Evolutionary conservation across 2,329 filamentous ascomycete species (phyloP).

Genomic region (Teratosphaeriaceae sp.): DNA sequence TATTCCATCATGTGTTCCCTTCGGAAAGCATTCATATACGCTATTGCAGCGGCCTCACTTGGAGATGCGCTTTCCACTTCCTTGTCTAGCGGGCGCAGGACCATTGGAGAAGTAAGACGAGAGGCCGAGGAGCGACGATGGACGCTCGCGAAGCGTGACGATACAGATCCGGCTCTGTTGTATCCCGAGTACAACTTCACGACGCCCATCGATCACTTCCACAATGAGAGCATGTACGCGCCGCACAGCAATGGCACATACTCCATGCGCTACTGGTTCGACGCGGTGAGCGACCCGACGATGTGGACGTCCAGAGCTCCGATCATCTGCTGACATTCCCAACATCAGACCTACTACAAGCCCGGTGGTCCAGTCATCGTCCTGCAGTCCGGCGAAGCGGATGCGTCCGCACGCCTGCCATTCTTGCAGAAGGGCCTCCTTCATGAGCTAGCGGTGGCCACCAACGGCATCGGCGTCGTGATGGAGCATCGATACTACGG

Average conservation of each 20-base stretch:
- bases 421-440: constrained; percentile 75
- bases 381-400: constrained; percentile 65
- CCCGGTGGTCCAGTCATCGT: constrained; percentile 75
- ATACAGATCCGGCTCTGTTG: constrained; percentile 28
- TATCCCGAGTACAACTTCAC: constrained; percentile 48
- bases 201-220: constrained; percentile 71
- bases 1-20: neutral
- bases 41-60: neutral
- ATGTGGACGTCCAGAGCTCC: too few relatives aligned
- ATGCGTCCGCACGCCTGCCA: constrained; percentile 54
- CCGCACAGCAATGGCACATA: constrained; percentile 66
- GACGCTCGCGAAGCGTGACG: neutral
- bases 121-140: neutral
- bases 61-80: constrained; percentile 3
- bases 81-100: neutral
- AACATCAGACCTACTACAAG: constrained; percentile 67
- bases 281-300: too few relatives aligned
- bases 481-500: constrained; percentile 88
- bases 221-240: constrained; percentile 69
- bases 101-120: neutral
- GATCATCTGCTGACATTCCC: too few relatives aligned
- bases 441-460: constrained; percentile 61
- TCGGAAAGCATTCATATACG: neutral
- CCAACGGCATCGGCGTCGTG: constrained; percentile 68
- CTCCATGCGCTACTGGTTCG: constrained; percentile 75